Evolutionary conservation across 2,329 filamentous ascomycete species (phyloP).

Genomic region (Alternaria gansuensis): DNA sequence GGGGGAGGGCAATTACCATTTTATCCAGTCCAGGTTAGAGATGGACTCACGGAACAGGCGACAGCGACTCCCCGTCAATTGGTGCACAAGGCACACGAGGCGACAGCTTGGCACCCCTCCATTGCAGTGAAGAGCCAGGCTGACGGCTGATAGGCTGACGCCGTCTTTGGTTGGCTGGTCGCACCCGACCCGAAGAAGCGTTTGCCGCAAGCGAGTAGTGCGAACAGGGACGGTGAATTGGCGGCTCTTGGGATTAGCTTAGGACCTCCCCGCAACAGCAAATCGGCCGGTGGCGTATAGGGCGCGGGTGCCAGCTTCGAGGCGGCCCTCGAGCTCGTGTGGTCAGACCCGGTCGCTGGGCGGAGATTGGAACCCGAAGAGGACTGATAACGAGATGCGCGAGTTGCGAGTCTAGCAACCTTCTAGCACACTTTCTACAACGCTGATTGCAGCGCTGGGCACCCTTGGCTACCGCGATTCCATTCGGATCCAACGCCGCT

Average conservation of each 20-base stretch:
- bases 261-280: constrained; percentile 33
- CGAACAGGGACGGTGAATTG: constrained; percentile 27
- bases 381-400: constrained; percentile 28
- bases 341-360: constrained; percentile 26
- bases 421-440: constrained; percentile 41
- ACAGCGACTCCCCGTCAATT: constrained; percentile 32
- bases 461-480: constrained; percentile 26
- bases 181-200: constrained; percentile 34
- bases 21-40: constrained; percentile 31
- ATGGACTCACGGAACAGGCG: constrained; percentile 36
- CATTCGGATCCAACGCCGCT: constrained; percentile 22
- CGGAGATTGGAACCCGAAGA: constrained; percentile 27
- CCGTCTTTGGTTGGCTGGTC: constrained; percentile 25
- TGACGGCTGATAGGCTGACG: constrained; percentile 30
- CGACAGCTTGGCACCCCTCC: constrained; percentile 36
- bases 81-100: constrained; percentile 31
- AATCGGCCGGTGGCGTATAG: constrained; percentile 67
- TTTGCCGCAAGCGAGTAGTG: constrained; percentile 19
- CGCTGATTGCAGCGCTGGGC: constrained; percentile 10
- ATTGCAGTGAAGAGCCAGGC: constrained; percentile 22
- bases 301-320: constrained; percentile 11
- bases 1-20: constrained; percentile 32
- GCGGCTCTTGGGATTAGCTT: constrained; percentile 29
- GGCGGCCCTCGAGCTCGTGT: constrained; percentile 8
- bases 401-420: constrained; percentile 2